Conservation (phyloP, 768 basidiomycete genomes). For the Mycena sanguinolenta region DNA sequence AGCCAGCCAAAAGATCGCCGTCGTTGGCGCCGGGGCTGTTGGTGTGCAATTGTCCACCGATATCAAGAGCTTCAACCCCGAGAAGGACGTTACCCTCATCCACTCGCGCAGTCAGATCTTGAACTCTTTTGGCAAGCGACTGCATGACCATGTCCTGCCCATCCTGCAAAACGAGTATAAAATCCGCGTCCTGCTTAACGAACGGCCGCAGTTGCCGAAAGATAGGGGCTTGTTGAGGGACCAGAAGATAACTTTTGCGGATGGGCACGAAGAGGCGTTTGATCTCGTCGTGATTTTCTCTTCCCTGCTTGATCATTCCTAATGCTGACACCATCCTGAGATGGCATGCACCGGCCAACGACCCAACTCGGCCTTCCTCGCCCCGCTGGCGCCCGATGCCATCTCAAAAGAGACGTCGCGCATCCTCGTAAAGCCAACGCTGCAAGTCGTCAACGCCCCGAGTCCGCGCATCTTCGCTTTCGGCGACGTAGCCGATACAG, state of each 20-base stretch:
- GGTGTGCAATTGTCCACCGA: slow-evolving; percentile 2
- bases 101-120: slow-evolving; percentile 1
- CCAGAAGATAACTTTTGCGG: not conserved
- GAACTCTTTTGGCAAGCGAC: slow-evolving; percentile 8
- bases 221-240: not conserved
- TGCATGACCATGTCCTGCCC: not conserved
- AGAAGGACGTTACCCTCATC: slow-evolving; percentile 4
- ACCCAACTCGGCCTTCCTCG: not conserved
- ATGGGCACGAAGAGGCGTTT: not conserved
- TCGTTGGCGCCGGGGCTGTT: not conserved
- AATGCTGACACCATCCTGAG: not conserved
- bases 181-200: slow-evolving; percentile 2
- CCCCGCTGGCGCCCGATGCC: not conserved
- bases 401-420: slow-evolving; percentile 6
- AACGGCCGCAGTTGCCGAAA: slow-evolving; percentile 1
- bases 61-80: slow-evolving; percentile 3
- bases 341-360: slow-evolving; percentile 3
- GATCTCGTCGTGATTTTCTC: not conserved
- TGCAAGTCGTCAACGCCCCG: not conserved
- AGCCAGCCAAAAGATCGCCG: not conserved
- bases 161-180: not conserved
- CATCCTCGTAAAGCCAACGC: slow-evolving; percentile 8
- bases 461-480: slow-evolving; percentile 3
- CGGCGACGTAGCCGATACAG: slow-evolving; percentile 1
- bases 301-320: too few species aligned